phyloP scores from a whole-genome alignment of 108 stramenopile species.

The Cyclotella kingstonii region DNA sequence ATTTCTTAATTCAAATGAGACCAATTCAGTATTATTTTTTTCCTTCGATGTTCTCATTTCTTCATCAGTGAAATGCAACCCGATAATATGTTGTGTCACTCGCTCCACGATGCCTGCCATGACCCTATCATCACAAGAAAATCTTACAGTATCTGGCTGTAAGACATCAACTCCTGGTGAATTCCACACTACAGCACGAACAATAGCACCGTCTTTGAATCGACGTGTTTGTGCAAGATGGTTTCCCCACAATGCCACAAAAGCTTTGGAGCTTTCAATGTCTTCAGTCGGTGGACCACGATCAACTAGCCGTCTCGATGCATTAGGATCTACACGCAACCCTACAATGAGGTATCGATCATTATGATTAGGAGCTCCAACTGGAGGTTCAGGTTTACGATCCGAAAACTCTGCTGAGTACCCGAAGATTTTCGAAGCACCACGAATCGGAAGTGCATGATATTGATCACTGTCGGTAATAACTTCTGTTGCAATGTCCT shows the following conservation, averaged over 20 bases:
- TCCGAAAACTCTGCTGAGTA: slow-evolving; percentile 12
- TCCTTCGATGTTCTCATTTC: neutral
- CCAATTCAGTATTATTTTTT: slow-evolving; percentile 15
- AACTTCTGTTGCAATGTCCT: slow-evolving; percentile 14
- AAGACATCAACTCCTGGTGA: slow-evolving; percentile 10
- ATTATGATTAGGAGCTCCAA: slow-evolving; percentile 28
- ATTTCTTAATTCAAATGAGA: slow-evolving; percentile 54
- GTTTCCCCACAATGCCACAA: slow-evolving; percentile 76
- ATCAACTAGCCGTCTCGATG: slow-evolving; percentile 71
- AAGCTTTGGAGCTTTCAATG: slow-evolving; percentile 45
- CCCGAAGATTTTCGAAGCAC: neutral
- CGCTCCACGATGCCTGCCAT: slow-evolving; percentile 77
- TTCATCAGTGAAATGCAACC: slow-evolving; percentile 48
- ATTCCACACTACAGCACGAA: slow-evolving; percentile 88
- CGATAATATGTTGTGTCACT: slow-evolving; percentile 66
- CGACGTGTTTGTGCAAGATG: slow-evolving; percentile 68
- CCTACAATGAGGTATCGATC: slow-evolving; percentile 48
- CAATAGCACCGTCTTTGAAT: slow-evolving; percentile 90
- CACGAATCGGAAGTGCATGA: slow-evolving; percentile 38
- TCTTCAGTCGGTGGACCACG: slow-evolving; percentile 81
- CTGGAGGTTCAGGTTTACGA: slow-evolving; percentile 10
- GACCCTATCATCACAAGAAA: slow-evolving; percentile 52
- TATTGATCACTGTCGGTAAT: slow-evolving; percentile 43
- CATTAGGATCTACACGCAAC: slow-evolving; percentile 62
- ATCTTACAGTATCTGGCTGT: slow-evolving; percentile 6